Base-by-base conservation (phyloP, 495 filamentous ascomycete genomes). In the Pseudoneurospora amorphoporcata region DNA sequence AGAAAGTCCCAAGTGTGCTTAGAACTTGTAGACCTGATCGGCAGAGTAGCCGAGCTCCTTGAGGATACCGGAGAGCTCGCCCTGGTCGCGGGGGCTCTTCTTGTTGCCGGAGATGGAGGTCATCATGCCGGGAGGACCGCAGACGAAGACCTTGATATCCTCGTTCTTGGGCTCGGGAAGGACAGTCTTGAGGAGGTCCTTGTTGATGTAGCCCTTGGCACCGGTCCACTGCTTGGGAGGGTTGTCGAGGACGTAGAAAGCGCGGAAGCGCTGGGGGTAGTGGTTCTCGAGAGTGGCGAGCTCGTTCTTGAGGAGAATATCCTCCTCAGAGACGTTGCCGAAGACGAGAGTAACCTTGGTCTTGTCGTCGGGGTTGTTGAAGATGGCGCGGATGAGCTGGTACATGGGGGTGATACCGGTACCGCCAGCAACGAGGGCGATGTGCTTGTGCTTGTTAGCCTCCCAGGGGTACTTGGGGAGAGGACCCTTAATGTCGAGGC, bases 11-110 rank as follows among this genome's bases (percentile, higher is more conserved):
- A 17, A 65, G 53, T 65, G 35, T 29, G 23, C 43, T 70, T 82
- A 99, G 81, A 99, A 99, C 87, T 99, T 99, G 86, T 92, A 98
- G 37, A 99, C 96, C 86, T 99, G 96, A 65, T 98, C 95, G 83
- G 92, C 86, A 71, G 77, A 87, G 84, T 98, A 99, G 19, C 95
- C 95, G 69, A 99, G 82, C 80, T 98, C 94, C 87, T 94, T 92
- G 77, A 99, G 83, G 75, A 90, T 81, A 71, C 95, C 95, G 6
- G 83, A 83, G 45, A 99, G 83, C 87, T 98, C 95, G 65, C 95
- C 95, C 83, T 99, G 95, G 78, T 99, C 94, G 73, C 86, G 83
- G 10, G 95, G 95, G 79, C 90, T 93, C 81, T 91, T 91, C 90
- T 98, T 99, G 76, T 78, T 82, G 58, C 95, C 95, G 69, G 91